phyloP scores from a whole-genome alignment of 805 yeast genomes.

The Candida vaughaniae region DNA sequence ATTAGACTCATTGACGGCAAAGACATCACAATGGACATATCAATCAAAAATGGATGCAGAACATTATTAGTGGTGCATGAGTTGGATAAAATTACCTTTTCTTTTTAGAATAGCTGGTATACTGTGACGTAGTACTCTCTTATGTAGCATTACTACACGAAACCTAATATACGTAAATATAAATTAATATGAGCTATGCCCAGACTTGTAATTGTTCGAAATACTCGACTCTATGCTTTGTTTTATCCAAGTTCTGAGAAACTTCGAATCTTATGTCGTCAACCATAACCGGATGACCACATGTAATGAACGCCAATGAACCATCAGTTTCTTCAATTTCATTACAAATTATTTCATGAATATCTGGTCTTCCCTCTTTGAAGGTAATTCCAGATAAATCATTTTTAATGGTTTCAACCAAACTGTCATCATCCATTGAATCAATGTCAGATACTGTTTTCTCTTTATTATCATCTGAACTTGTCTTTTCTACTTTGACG shows the following conservation, averaged over 20 bases:
- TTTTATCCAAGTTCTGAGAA: conserved; percentile 32
- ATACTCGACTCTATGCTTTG: conserved; percentile 58
- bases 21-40: conserved; percentile 57
- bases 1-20: conserved; percentile 40
- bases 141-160: too few species aligned
- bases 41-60: conserved; percentile 66
- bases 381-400: conserved; percentile 36
- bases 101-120: conserved; percentile 43
- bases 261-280: conserved; percentile 55
- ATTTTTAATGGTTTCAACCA: conserved; percentile 14
- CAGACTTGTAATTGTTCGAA: conserved; percentile 77
- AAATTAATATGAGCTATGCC: conserved; percentile 30
- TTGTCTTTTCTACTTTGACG: conserved; percentile 5
- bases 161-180: neutral
- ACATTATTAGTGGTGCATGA: conserved; percentile 72
- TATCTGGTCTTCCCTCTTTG: conserved; percentile 49
- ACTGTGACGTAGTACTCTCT: neutral
- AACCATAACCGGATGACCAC: conserved; percentile 63
- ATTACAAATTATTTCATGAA: conserved; percentile 35
- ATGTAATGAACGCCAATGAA: conserved; percentile 51
- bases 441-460: conserved; percentile 1
- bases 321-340: conserved; percentile 39
- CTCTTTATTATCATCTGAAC: conserved; percentile 10
- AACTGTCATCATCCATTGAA: conserved; percentile 3
- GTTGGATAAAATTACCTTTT: conserved; percentile 56